phyloP scores from a whole-genome alignment of 2,329 filamentous ascomycete species.

The Fusarium praegraminearum region DNA sequence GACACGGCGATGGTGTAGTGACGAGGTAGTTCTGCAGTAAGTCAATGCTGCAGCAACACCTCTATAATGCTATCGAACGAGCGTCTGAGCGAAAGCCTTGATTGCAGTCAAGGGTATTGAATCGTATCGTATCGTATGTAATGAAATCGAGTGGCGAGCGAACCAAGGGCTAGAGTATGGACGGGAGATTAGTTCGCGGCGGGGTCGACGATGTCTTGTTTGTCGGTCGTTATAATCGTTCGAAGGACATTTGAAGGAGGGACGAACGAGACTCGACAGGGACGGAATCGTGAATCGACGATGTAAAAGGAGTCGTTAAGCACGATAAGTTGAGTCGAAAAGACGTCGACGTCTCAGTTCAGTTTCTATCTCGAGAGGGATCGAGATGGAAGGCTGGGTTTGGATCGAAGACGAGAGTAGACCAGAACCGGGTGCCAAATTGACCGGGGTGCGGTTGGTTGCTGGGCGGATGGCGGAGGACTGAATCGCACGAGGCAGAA shows the following conservation, averaged over 20 bases:
- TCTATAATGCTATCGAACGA: constrained; percentile 35
- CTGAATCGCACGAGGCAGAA: constrained; percentile 38
- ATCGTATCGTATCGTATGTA: constrained; percentile 20
- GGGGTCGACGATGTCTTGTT: constrained; percentile 46
- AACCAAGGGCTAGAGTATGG: constrained; percentile 29
- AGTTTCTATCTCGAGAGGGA: constrained; percentile 32
- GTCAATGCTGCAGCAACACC: constrained; percentile 51
- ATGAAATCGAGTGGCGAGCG: constrained; percentile 26
- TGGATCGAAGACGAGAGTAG: constrained; percentile 31
- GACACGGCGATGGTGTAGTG: constrained; percentile 38
- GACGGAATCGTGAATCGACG: constrained; percentile 30
- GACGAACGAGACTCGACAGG: constrained; percentile 41
- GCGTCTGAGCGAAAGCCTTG: constrained; percentile 20
- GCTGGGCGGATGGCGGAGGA: constrained; percentile 45
- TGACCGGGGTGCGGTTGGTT: constrained; percentile 42
- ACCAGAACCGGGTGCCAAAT: constrained; percentile 33
- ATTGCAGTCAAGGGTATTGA: constrained; percentile 7
- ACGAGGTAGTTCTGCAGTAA: constrained; percentile 47
- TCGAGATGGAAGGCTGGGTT: constrained; percentile 30
- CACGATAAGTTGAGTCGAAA: constrained; percentile 32
- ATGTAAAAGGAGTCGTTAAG: constrained; percentile 35
- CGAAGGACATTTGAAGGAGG: constrained; percentile 50
- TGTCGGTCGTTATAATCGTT: constrained; percentile 51
- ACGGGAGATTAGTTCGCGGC: constrained; percentile 38
- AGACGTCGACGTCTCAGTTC: constrained; percentile 32